Percentiles rank a stretch among this genome's conserved stretches.
Evolutionary conservation across 441 rosid species (phyloP).

Genomic region (Corymbia calophylla): DNA sequence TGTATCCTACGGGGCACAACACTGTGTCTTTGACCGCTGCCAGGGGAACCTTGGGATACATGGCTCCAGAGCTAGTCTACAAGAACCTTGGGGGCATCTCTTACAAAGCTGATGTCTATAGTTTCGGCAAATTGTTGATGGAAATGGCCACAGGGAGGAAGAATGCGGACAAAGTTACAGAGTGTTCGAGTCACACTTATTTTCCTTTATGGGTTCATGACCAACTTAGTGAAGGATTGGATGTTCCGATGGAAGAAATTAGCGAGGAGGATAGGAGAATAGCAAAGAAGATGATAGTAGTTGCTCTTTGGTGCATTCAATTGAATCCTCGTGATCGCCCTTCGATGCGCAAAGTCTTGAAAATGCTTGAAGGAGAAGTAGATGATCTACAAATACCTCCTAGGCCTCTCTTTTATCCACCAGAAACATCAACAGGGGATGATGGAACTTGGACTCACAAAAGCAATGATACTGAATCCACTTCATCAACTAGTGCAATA

Average conservation of each 20-base stretch:
- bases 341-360: background rate
- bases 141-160: background rate
- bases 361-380: background rate
- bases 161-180: rapidly evolving
- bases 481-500: no score
- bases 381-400: background rate
- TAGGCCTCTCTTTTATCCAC: background rate
- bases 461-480: background rate
- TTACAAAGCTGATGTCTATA: background rate
- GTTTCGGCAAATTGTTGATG: background rate
- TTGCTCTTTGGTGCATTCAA: background rate
- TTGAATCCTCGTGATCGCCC: background rate
- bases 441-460: background rate
- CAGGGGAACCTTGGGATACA: background rate
- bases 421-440: background rate
- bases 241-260: no score
- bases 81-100: background rate
- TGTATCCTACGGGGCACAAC: rapidly evolving
- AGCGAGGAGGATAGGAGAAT: background rate
- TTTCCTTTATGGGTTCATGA: background rate
- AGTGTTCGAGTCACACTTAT: background rate
- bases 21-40: background rate
- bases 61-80: background rate
- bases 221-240: rapidly evolving
- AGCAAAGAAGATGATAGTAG: background rate